Percentiles rank a stretch among this genome's conserved stretches.
Conservation (phyloP, 2,329 filamentous ascomycete species). For the Metarhizium album region DNA sequence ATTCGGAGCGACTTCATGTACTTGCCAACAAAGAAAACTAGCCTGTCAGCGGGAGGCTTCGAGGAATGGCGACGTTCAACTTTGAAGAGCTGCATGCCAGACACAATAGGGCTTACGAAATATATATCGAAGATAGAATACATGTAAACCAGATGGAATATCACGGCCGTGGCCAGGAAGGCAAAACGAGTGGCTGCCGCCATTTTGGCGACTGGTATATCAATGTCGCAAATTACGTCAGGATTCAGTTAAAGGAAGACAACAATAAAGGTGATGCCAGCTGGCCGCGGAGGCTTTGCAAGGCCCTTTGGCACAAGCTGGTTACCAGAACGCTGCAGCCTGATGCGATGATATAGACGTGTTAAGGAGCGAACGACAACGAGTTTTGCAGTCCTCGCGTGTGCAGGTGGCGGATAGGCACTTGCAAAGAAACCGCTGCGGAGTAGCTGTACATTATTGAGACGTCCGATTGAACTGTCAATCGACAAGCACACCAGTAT, state of each 20-base stretch:
- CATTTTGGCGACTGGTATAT: slow-evolving; percentile 29
- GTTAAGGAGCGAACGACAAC: too few relatives aligned
- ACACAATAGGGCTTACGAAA: slow-evolving; percentile 94
- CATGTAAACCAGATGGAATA: slow-evolving; percentile 90
- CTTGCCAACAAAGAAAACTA: slow-evolving; percentile 86
- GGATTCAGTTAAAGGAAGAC: not conserved
- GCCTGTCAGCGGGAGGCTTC: slow-evolving; percentile 73
- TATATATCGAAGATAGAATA: slow-evolving; percentile 98
- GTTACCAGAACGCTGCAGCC: not conserved
- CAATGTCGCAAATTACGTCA: not conserved
- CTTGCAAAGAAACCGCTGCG: too few relatives aligned
- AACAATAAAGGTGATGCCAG: not conserved
- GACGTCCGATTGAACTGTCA: too few relatives aligned
- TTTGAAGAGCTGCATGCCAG: slow-evolving; percentile 78
- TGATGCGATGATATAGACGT: not conserved
- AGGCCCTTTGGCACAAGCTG: not conserved
- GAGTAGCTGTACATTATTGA: too few relatives aligned
- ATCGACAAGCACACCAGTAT: too few relatives aligned
- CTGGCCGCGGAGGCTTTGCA: too few relatives aligned
- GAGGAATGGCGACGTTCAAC: slow-evolving; percentile 48
- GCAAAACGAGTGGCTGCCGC: slow-evolving; percentile 54
- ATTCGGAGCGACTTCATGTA: not conserved
- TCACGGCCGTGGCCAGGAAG: slow-evolving; percentile 78
- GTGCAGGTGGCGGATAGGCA: too few relatives aligned
- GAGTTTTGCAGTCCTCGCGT: too few relatives aligned